phyloP scores from a whole-genome alignment of 1,284 basidiomycete genomes.

The Cerioporus squamosus region DNA sequence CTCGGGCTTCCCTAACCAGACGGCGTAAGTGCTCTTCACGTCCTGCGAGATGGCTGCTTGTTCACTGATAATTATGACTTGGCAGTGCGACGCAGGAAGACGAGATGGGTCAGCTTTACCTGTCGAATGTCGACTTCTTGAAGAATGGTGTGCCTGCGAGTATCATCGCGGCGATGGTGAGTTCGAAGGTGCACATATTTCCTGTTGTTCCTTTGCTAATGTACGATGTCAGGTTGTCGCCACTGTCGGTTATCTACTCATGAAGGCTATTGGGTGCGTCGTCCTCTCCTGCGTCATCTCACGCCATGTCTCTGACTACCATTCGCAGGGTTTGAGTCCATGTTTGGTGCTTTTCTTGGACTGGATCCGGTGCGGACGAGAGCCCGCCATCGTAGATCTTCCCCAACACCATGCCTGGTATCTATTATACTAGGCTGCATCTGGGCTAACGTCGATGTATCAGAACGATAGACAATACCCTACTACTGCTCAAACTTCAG shows the following conservation, averaged over 20 bases:
- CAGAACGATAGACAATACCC: neutral
- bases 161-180: conserved; percentile 81
- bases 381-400: no score
- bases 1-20: conserved; percentile 97
- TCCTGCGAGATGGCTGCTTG: no score
- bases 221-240: conserved; percentile 64
- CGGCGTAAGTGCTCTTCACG: conserved; percentile 70
- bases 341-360: neutral
- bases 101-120: conserved; percentile 89
- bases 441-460: neutral
- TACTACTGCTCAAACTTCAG: neutral
- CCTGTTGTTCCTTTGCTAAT: conserved; percentile 9
- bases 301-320: no score
- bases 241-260: conserved; percentile 81
- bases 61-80: conserved; percentile 1
- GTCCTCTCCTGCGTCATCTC: no score
- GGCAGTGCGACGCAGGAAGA: conserved; percentile 91
- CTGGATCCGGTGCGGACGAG: neutral
- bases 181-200: conserved; percentile 32
- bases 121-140: conserved; percentile 88
- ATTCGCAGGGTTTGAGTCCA: no score
- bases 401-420: neutral
- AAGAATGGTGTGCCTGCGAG: conserved; percentile 94
- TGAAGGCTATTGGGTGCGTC: conserved; percentile 68
- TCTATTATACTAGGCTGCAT: neutral